A percentile compares a stretch with the other conserved stretches of the same genome.
These are phyloP conservation scores for Cucurbita ficifolia DNA, from an alignment of 306 rosid genomes.

Conservation along the genomic window DNA sequence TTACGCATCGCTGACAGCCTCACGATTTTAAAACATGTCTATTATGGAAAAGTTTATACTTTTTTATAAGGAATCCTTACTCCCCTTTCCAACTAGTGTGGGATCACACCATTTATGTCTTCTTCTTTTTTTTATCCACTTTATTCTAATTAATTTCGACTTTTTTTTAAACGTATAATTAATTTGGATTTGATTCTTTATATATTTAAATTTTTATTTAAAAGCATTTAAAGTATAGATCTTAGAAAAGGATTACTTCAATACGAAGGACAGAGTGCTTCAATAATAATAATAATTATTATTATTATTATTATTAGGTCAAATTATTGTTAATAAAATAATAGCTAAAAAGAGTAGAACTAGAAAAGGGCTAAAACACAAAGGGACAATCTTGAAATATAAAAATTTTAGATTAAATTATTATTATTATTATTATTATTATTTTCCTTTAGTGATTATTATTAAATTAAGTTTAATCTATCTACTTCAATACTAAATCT, in stretches of 20 bases:
- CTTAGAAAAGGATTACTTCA: not conserved
- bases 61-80: rapidly evolving
- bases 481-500: not conserved
- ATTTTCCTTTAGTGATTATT: too few relatives aligned
- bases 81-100: too few relatives aligned
- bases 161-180: too few relatives aligned
- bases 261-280: slow-evolving; percentile 22
- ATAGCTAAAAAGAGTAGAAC: slow-evolving; percentile 12
- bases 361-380: slow-evolving; percentile 19
- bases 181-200: not conserved
- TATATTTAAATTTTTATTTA: too few relatives aligned
- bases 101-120: too few relatives aligned
- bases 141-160: too few relatives aligned
- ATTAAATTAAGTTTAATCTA: not conserved
- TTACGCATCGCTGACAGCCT: too few relatives aligned
- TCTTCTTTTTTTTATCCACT: too few relatives aligned
- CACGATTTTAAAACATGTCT: too few relatives aligned
- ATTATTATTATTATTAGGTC: not conserved
- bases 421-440: not conserved
- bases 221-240: not conserved
- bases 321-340: slow-evolving; percentile 15
- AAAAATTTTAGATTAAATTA: not conserved
- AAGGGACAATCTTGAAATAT: slow-evolving; percentile 26
- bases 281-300: not conserved
- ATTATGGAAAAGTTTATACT: too few relatives aligned